Percentiles rank a stretch among this genome's conserved stretches.
phyloP scores from a whole-genome alignment of 164 flowering plant species.

The Macadamia integrifolia region DNA sequence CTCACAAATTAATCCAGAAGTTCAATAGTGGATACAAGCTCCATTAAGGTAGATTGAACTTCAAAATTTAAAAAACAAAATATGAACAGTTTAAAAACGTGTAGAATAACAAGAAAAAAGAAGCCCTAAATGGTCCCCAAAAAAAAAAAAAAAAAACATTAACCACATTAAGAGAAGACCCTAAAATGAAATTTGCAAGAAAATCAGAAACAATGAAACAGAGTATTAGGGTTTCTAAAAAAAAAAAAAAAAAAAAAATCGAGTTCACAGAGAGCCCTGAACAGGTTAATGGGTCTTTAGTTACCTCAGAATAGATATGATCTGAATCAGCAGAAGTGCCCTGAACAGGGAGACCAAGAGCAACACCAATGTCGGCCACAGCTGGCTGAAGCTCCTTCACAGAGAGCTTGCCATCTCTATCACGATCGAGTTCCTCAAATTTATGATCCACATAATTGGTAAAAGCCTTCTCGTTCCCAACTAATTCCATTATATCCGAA shows the following conservation, averaged over 20 bases:
- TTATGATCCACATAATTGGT: slow-evolving; percentile 65
- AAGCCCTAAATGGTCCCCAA: no score
- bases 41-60: no score
- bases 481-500: slow-evolving; percentile 82
- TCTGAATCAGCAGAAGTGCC: slow-evolving; percentile 76
- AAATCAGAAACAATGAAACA: background rate
- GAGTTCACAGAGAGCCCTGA: background rate
- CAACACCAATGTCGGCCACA: slow-evolving; percentile 79
- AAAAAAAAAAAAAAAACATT: no score
- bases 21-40: no score
- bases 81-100: no score
- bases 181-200: background rate
- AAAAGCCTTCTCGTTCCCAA: slow-evolving; percentile 71
- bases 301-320: slow-evolving; percentile 73
- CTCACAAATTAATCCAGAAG: no score
- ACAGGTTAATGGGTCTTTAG: background rate
- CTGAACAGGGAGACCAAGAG: slow-evolving; percentile 74
- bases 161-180: no score
- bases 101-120: no score
- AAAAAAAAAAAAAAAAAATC: background rate
- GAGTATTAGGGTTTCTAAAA: background rate
- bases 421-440: slow-evolving; percentile 62
- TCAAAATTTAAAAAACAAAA: no score
- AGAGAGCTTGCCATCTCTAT: slow-evolving; percentile 70
- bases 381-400: slow-evolving; percentile 77